These are phyloP conservation scores for Eutrema japonicum DNA, from an alignment of 345 rosid genomes.

Conservation along the genomic window DNA sequence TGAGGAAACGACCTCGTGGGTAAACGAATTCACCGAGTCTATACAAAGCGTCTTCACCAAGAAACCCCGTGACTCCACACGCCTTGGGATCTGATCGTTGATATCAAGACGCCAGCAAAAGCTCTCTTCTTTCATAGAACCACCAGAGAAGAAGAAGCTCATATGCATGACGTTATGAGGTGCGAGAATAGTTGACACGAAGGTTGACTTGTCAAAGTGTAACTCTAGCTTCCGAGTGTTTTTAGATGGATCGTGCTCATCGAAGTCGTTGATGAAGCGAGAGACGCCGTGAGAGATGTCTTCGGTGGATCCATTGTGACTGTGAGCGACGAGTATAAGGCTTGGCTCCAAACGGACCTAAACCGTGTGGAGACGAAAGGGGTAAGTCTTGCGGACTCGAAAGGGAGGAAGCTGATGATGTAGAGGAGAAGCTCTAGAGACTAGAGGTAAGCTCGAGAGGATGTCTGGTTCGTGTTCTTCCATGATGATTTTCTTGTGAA, in stretches of 20 bases:
- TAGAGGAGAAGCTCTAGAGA: constrained; percentile 62
- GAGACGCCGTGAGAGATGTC: constrained; percentile 46
- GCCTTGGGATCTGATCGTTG: constrained; percentile 31
- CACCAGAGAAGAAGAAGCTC: constrained; percentile 46
- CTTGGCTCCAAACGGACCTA: constrained; percentile 55
- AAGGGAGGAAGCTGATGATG: constrained; percentile 60
- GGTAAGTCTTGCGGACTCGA: constrained; percentile 61
- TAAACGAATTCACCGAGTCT: constrained; percentile 51
- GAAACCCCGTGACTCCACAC: constrained; percentile 42
- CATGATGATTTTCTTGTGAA: constrained; percentile 29
- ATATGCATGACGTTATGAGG: constrained; percentile 50
- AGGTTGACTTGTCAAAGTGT: constrained; percentile 46
- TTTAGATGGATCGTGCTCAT: constrained; percentile 52
- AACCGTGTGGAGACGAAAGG: constrained; percentile 57
- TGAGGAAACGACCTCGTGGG: constrained; percentile 56
- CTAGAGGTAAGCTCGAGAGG: constrained; percentile 61
- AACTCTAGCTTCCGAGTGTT: constrained; percentile 52
- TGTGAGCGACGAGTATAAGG: constrained; percentile 45
- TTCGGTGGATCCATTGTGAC: constrained; percentile 50
- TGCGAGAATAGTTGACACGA: constrained; percentile 52
- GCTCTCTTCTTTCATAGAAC: constrained; percentile 35
- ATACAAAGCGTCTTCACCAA: constrained; percentile 55
- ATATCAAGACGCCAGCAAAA: constrained; percentile 50
- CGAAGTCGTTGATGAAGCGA: constrained; percentile 51
- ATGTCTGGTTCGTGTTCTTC: constrained; percentile 39